Evolutionary conservation across 1,284 basidiomycete species (phyloP).

Genomic region (Rhodotorula sp.): DNA sequence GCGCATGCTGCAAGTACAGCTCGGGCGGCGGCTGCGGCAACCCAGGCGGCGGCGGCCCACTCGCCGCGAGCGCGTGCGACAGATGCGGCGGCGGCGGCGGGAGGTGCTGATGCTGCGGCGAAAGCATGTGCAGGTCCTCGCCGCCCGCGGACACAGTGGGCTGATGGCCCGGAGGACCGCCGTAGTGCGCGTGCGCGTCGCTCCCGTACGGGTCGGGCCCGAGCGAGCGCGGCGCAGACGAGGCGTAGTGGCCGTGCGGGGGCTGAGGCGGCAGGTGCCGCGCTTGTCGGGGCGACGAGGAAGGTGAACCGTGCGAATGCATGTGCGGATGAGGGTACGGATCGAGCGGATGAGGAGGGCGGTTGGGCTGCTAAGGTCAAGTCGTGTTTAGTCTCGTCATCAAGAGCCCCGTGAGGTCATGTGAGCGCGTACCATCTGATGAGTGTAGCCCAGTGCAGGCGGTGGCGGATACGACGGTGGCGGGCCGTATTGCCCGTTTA

Average conservation of each 20-base stretch:
- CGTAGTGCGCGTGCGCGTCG: conserved; percentile 1
- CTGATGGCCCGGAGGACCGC: background rate
- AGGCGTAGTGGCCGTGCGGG: background rate
- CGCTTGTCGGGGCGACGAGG: conserved; percentile 12
- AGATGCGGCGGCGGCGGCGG: background rate
- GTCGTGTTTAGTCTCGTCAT: background rate
- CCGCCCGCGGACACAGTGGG: background rate
- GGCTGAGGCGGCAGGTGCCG: conserved; percentile 4
- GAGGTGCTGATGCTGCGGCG: conserved; percentile 2
- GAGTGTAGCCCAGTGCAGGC: conserved; percentile 31
- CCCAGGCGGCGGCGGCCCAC: background rate
- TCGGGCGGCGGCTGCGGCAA: conserved; percentile 18
- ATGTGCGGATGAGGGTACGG: conserved; percentile 19
- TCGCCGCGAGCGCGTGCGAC: background rate
- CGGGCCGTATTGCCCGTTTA: conserved; percentile 18
- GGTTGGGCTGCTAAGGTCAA: background rate
- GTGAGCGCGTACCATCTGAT: conserved; percentile 6
- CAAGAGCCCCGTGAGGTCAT: background rate
- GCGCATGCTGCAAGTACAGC: conserved; percentile 13
- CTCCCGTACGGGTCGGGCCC: conserved; percentile 4
- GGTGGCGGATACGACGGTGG: conserved; percentile 18
- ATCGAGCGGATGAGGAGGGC: conserved; percentile 28
- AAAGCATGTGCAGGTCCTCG: conserved; percentile 19
- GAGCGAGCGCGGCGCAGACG: conserved; percentile 3
- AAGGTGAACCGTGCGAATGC: conserved; percentile 9